Conservation (phyloP, 768 basidiomycete genomes). For the Hygrocybe coccinea region DNA sequence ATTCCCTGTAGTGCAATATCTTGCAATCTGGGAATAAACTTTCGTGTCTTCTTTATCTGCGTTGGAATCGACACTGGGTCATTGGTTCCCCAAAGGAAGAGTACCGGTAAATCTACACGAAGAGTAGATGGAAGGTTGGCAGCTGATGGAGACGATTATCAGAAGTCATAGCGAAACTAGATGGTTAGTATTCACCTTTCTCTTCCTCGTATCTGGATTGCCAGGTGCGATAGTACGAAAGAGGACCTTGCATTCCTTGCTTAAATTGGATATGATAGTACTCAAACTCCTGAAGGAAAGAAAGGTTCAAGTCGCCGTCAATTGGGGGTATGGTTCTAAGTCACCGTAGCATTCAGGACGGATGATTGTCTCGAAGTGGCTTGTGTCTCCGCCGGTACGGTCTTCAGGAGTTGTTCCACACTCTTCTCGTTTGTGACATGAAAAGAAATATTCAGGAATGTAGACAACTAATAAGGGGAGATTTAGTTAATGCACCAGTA, state of each 20-base stretch:
- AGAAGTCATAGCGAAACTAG: conserved; percentile 1
- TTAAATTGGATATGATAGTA: conserved; percentile 46
- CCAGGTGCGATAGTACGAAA: conserved; percentile 73
- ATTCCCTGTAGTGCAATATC: conserved; percentile 48
- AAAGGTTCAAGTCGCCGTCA: not conserved
- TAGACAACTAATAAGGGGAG: not conserved
- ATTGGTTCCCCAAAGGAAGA: conserved; percentile 55
- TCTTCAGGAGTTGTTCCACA: not conserved
- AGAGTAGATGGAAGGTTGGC: conserved; percentile 42
- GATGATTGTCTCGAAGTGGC: conserved; percentile 11
- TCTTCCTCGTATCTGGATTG: conserved; percentile 66
- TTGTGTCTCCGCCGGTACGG: conserved; percentile 13
- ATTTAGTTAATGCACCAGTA: not conserved
- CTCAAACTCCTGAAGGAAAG: conserved; percentile 45
- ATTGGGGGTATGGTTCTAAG: not conserved
- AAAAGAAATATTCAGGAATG: not conserved
- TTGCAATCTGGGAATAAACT: conserved; percentile 48
- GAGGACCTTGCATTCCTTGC: conserved; percentile 59
- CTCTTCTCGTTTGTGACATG: not conserved
- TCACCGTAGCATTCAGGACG: not conserved
- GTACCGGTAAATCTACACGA: conserved; percentile 48
- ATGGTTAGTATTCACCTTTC: conserved; percentile 26
- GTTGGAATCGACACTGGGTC: conserved; percentile 46
- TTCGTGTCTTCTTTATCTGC: conserved; percentile 40
- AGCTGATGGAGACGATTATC: conserved; percentile 25